Evolutionary conservation across 805 yeast species (phyloP), one percentile per base, ranked within the genome.

Genomic region (Maudiozyma barnettii): DNA sequence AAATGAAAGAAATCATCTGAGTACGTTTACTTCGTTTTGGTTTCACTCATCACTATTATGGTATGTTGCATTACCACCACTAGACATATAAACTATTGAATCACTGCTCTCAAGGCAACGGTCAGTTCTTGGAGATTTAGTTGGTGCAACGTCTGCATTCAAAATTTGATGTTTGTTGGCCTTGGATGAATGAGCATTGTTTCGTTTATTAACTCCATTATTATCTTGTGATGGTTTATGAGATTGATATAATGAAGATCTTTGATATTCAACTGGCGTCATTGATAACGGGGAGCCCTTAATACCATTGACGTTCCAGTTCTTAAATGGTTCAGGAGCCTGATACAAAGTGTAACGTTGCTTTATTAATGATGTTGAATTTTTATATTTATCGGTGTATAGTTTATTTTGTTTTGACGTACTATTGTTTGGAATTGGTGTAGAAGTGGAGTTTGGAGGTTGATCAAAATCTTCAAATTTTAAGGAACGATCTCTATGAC

Each of bases 391-490:
- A n/a, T n/a, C n/a, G n/a, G n/a, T n/a, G n/a, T 18, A n/a, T 2
- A 36, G 5, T 18, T 36, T 16, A 10, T 19, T 40, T 1, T 41
- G 14, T 19, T 29, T 8, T 18, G 7, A 31, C 36, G 26, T 5
- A n/a, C n/a, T n/a, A 13, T 31, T 10, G 18, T 35, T 33, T 13
- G 45, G 47, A 4, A 41, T 35, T n/a, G 65, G 65, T 12, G 65
- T 61, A 3, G 65, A 61, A 4, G 65, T 61, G 3, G 62, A 58
- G 21, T 60, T 54, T 16, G 65, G 65, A 4, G 64, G 64, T 49
- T 58, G 60, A 41, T 54, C 58, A 43, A 61, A 55, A 31, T 61
- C 64, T 12, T 58, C 60, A 20, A 56, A 45, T 33, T 55, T 51
- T 18, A 61, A 44, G 9, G 65, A 61, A 31, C 36, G 36, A 31